Conservation (phyloP, 192 early-diverging fungal species). For the Gigaspora rosea region DNA sequence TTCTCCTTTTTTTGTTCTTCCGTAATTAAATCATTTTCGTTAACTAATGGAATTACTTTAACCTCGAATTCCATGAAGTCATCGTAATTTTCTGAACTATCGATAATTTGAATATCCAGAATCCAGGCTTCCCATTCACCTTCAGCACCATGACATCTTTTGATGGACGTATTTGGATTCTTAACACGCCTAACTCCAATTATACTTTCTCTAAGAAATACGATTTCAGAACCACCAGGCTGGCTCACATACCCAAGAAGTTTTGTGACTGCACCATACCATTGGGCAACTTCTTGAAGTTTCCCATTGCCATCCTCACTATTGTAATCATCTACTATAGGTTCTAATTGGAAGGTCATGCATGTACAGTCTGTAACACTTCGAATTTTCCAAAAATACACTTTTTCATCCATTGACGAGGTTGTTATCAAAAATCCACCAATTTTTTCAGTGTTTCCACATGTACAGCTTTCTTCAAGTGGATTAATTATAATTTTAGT, state of each 20-base stretch:
- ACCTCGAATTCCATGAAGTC: neutral
- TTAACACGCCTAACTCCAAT: constrained; percentile 20
- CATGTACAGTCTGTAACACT: constrained; percentile 26
- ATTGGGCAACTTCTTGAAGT: constrained; percentile 8
- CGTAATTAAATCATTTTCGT: constrained; percentile 18
- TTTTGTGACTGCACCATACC: constrained; percentile 23
- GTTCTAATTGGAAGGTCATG: constrained; percentile 8
- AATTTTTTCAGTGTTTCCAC: constrained; percentile 19
- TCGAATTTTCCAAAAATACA: constrained; percentile 22
- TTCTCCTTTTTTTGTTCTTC: constrained; percentile 21
- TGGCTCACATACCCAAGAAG: constrained; percentile 21
- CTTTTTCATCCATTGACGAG: constrained; percentile 24
- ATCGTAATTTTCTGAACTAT: neutral
- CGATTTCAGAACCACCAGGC: constrained; percentile 26
- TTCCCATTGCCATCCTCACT: neutral
- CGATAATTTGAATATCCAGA: constrained; percentile 4
- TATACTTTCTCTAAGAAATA: constrained; percentile 18
- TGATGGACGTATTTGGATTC: neutral
- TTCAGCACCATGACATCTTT: constrained; percentile 25
- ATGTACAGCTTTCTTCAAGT: constrained; percentile 21
- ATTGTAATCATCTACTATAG: too few relatives aligned
- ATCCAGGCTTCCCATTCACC: constrained; percentile 34
- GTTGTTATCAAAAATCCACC: constrained; percentile 25
- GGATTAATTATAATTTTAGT: constrained; percentile 28
- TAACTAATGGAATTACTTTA: constrained; percentile 11